Conservation (phyloP, 208 protist genomes). For the Crithidia bombi region DNA sequence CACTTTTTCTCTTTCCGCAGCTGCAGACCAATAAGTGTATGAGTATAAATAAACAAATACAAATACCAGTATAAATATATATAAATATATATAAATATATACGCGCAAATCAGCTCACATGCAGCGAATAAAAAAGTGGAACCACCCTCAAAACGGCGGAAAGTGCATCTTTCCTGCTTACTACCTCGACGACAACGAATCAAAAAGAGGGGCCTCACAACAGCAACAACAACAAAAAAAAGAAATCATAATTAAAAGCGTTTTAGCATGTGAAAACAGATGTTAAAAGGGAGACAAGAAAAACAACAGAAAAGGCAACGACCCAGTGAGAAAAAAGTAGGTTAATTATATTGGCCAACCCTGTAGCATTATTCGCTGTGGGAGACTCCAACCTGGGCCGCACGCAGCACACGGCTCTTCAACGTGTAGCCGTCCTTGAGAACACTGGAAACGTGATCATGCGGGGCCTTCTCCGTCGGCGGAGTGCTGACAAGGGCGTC, state of each 20-base stretch:
- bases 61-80: neutral
- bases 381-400: conserved; percentile 91
- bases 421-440: conserved; percentile 93
- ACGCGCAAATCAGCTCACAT: neutral
- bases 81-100: conserved; percentile 13
- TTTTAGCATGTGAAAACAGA: conserved; percentile 32
- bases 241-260: conserved; percentile 19
- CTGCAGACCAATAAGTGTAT: neutral
- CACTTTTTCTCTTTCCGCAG: neutral
- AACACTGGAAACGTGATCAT: conserved; percentile 73
- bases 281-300: conserved; percentile 7
- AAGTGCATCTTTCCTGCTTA: neutral
- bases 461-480: conserved; percentile 47
- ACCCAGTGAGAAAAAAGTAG: neutral
- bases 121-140: conserved; percentile 4
- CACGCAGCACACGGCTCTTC: conserved; percentile 84
- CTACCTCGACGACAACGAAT: too few relatives aligned
- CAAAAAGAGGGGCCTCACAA: too few relatives aligned
- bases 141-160: neutral
- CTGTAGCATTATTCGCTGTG: conserved; percentile 11
- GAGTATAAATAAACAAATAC: neutral
- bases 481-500: conserved; percentile 89
- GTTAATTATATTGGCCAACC: neutral
- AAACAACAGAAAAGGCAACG: conserved; percentile 12
- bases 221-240: conserved; percentile 7